Base-by-base conservation (phyloP, 768 basidiomycete species). In the Suillus weaverae region DNA sequence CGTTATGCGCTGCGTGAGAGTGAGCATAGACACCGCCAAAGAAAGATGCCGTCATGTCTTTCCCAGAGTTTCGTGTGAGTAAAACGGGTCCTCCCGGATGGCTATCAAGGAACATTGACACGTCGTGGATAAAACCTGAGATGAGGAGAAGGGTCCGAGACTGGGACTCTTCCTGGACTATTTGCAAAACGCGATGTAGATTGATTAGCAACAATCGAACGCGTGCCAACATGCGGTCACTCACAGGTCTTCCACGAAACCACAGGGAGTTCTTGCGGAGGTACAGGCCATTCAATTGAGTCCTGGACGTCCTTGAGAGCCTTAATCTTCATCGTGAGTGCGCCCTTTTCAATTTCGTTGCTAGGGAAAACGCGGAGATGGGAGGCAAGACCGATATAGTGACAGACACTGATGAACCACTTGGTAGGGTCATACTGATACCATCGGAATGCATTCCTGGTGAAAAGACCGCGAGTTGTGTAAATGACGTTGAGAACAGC, bases 51-150 rank as follows among this genome's bases (percentile, higher is more conserved):
- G 94, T 94, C 73, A 91, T 88, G 68, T 96, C 94, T 72, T 87
- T 89, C 22, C 94, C 94, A 18, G 88, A 81, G 66, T 81, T 86
- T 33, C 76, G 77, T 61, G 78, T 74, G 70, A 97, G 77, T 61
- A 91, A 70, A 44, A 78, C 72, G 50, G 79, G 79, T 16, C 95
- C 95, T 30, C 95, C 95, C 0, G 95, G 95, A 78, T 94, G 92
- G 61, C 86, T 82, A 62, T 89, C 87, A 43, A 88, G 67, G 73
- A 95, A 95, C 14, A 82, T 74, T 4, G 90, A 84, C 32, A 88
- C 85, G 68, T 97, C 94, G 74, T 95, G 93, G 68, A 97, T 90
- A 79, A 92, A 95, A 18, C 95, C 95, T 20, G 89, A 86, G 44
- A 96, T 80, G 60, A 94, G 83, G 50, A 96, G 78, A 62, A 97